Base-by-base conservation (phyloP, 805 yeast species). In the Yarrowia sp. region DNA sequence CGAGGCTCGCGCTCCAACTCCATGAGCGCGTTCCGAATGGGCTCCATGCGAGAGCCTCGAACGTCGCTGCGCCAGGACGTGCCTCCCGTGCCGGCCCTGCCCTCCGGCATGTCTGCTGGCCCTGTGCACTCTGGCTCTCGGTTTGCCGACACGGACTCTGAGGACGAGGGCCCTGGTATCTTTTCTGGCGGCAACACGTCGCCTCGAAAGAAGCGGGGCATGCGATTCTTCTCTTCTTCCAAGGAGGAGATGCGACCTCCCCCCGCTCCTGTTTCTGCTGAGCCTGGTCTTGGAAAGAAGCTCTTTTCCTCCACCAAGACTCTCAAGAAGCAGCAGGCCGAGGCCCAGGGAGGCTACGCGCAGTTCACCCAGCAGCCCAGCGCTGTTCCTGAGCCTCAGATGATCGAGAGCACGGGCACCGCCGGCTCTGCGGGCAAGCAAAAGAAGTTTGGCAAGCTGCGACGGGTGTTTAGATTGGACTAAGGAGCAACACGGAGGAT, bases 401-500 rank as follows among this genome's bases (percentile, higher is more conserved):
- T 24, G 46, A 39, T 55, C 8, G 61, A 55, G 36, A 39, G 20
- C 34, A 5, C n/a, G 6, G 60, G 43, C 30, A 14, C 33, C 12
- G 43, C 43, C 3, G 60, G 60, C 12, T n/a, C 40, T 14, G 19
- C 3, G 2, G 66, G 66, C 15, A 19, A 30, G 34, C 53, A 61
- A 17, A 64, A 64, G 60, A 64, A 64, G 60, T 64, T 68, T 55
- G 68, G 58, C 33, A 67, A 67, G 42, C 75, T 68, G 40, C 46
- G 69, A 36, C 36, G 60, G 19, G 69, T 68, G 15, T 68, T 68
- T 86, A 63, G 86, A 85, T 13, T 64, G 43, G 67, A 64, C 39
- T 64, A 64, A 24, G 14, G n/a, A 44, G 4, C 34, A 24, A 17
- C 12, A 46, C 14, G 9, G 20, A 2, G 50, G 34, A 44, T 24